phyloP scores from a whole-genome alignment of 768 basidiomycete genomes.

The Trametes villosa region DNA sequence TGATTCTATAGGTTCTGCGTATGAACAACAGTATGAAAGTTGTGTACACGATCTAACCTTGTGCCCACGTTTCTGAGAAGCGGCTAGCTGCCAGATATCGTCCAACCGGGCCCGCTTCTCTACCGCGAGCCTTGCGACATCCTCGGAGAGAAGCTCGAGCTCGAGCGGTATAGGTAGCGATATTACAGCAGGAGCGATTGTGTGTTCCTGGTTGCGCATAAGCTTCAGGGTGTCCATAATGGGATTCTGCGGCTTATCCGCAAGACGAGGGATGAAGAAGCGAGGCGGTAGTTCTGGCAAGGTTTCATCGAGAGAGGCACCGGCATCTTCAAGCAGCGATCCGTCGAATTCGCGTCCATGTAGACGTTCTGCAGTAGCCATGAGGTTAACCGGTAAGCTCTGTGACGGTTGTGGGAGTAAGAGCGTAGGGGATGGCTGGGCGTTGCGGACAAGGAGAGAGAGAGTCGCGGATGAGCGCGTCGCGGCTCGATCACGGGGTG shows the following conservation, averaged over 20 bases:
- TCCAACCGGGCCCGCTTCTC: neutral
- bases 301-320: neutral
- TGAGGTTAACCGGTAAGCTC: no score
- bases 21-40: neutral
- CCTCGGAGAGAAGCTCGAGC: constrained; percentile 8
- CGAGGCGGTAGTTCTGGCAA: constrained; percentile 27
- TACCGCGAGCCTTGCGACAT: constrained; percentile 5
- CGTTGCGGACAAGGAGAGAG: no score
- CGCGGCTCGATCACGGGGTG: no score
- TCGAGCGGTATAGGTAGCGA: constrained; percentile 6
- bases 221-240: constrained; percentile 62
- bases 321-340: no score
- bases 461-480: no score
- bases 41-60: neutral
- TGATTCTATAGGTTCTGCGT: constrained; percentile 6
- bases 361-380: neutral
- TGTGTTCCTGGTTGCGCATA: neutral
- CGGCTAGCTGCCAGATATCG: constrained; percentile 15
- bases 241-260: constrained; percentile 79
- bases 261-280: constrained; percentile 68
- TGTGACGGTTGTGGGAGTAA: no score
- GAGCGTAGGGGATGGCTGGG: no score
- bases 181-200: neutral
- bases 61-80: neutral
- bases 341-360: neutral